A percentile compares a stretch with the other conserved stretches of the same genome.
Conservation (phyloP, 495 filamentous ascomycete species). For the Physcia stellaris region DNA sequence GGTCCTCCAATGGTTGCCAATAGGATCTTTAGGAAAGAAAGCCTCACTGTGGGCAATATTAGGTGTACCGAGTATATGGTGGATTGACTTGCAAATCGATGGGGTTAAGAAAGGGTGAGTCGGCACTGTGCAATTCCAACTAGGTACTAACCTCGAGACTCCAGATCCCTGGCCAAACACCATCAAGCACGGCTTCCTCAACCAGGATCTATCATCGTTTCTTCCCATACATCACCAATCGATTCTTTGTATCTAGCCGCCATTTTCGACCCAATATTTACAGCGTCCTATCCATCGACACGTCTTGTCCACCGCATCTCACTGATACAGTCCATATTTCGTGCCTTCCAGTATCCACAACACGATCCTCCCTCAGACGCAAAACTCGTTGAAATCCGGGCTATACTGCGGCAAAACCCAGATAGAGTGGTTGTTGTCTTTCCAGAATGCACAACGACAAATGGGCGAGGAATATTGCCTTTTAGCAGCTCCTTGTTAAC, state of each 20-base stretch:
- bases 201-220: conserved; percentile 67
- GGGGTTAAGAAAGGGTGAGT: conserved; percentile 76
- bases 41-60: conserved; percentile 76
- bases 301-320: conserved; percentile 62
- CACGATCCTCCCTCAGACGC: conserved; percentile 32
- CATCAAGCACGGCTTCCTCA: conserved; percentile 61
- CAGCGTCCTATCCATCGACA: conserved; percentile 59
- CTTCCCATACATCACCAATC: conserved; percentile 80
- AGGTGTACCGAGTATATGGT: conserved; percentile 83
- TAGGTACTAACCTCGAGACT: not conserved
- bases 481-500: conserved; percentile 60
- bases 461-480: conserved; percentile 79
- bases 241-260: conserved; percentile 92
- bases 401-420: conserved; percentile 53
- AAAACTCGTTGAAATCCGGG: conserved; percentile 42
- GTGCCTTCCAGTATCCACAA: conserved; percentile 52
- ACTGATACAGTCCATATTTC: conserved; percentile 57
- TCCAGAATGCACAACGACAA: conserved; percentile 87
- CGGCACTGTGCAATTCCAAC: not conserved
- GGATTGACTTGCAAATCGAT: conserved; percentile 93
- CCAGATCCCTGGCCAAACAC: conserved; percentile 41
- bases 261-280: conserved; percentile 93
- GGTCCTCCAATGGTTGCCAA: conserved; percentile 71
- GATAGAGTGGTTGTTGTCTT: conserved; percentile 68
- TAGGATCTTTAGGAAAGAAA: conserved; percentile 69